These are phyloP conservation scores for Imleria badia DNA, from an alignment of 768 basidiomycete species.

Conservation along the genomic window DNA sequence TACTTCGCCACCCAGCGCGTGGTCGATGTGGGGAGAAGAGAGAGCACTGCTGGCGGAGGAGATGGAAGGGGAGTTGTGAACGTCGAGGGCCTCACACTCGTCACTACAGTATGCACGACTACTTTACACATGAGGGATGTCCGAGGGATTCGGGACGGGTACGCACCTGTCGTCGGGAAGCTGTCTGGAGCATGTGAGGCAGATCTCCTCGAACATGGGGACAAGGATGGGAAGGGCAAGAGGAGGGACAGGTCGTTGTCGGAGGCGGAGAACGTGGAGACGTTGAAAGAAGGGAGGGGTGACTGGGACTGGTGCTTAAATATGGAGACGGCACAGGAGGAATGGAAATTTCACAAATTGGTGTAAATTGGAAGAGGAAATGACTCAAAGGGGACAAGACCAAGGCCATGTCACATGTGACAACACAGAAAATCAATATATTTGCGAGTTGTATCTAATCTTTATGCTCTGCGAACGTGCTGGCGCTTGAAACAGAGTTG, in stretches of 20 bases:
- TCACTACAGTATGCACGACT: conserved; percentile 73
- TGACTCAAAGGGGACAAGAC: conserved; percentile 36
- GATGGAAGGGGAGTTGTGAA: conserved; percentile 59
- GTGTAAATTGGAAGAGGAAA: conserved; percentile 29
- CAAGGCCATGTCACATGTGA: conserved; percentile 27
- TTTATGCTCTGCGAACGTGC: conserved; percentile 17
- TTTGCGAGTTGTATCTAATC: conserved; percentile 12
- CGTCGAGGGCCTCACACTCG: conserved; percentile 60
- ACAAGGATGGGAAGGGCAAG: conserved; percentile 1
- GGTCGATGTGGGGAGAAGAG: conserved; percentile 63
- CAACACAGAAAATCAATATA: conserved; percentile 1
- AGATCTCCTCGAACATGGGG: conserved; percentile 78
- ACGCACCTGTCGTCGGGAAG: conserved; percentile 62
- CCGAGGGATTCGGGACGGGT: conserved; percentile 12
- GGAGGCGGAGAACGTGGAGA: conserved; percentile 14
- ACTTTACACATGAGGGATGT: conserved; percentile 26
- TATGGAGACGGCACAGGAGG: conserved; percentile 38
- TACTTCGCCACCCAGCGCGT: conserved; percentile 56
- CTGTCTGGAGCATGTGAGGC: conserved; percentile 68
- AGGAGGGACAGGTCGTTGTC: not conserved
- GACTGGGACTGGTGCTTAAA: conserved; percentile 28
- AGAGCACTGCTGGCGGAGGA: conserved; percentile 65
- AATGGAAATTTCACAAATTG: conserved; percentile 37
- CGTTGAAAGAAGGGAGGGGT: conserved; percentile 21
- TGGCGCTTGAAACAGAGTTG: too few species aligned